These are phyloP conservation scores for Ceratonia siliqua DNA, from an alignment of 306 rosid species.

Conservation along the genomic window DNA sequence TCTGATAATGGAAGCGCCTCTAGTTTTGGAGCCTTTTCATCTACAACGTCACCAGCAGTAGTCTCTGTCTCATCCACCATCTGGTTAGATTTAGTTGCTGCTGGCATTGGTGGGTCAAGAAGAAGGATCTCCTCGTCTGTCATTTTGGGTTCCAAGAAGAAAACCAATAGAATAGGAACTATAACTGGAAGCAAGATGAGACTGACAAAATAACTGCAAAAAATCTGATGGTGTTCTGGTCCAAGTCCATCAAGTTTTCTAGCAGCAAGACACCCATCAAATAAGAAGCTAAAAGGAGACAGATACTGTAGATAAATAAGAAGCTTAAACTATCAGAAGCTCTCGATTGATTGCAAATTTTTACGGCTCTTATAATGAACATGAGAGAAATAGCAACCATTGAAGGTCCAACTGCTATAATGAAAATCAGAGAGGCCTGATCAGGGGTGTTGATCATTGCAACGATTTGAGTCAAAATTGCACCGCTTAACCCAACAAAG, in stretches of 20 bases:
- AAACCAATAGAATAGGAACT: slow-evolving; percentile 58
- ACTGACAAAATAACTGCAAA: slow-evolving; percentile 42
- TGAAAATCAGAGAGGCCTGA: slow-evolving; percentile 57
- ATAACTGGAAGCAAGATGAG: slow-evolving; percentile 53
- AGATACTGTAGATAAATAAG: slow-evolving; percentile 56
- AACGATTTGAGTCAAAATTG: slow-evolving; percentile 63
- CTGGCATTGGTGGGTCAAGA: slow-evolving; percentile 34
- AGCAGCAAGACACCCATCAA: slow-evolving; percentile 61
- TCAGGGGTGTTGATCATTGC: slow-evolving; percentile 52
- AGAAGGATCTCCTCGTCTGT: slow-evolving; percentile 53
- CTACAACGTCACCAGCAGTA: slow-evolving; percentile 51
- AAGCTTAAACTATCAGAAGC: slow-evolving; percentile 57
- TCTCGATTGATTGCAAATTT: slow-evolving; percentile 50
- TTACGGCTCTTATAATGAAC: slow-evolving; percentile 69
- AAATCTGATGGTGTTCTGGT: slow-evolving; percentile 42
- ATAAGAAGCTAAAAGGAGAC: slow-evolving; percentile 72
- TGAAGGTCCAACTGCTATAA: slow-evolving; percentile 70
- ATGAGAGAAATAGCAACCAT: slow-evolving; percentile 54
- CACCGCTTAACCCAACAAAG: slow-evolving; percentile 70
- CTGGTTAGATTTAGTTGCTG: slow-evolving; percentile 6
- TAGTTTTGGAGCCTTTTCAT: slow-evolving; percentile 50
- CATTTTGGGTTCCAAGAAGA: slow-evolving; percentile 49
- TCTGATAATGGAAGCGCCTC: slow-evolving; percentile 58
- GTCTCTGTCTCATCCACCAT: slow-evolving; percentile 28
- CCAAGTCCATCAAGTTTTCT: slow-evolving; percentile 48